Evolutionary conservation across 495 filamentous ascomycete species (phyloP), one percentile per base, ranked within the genome.

Genomic region (Evernia prunastri): DNA sequence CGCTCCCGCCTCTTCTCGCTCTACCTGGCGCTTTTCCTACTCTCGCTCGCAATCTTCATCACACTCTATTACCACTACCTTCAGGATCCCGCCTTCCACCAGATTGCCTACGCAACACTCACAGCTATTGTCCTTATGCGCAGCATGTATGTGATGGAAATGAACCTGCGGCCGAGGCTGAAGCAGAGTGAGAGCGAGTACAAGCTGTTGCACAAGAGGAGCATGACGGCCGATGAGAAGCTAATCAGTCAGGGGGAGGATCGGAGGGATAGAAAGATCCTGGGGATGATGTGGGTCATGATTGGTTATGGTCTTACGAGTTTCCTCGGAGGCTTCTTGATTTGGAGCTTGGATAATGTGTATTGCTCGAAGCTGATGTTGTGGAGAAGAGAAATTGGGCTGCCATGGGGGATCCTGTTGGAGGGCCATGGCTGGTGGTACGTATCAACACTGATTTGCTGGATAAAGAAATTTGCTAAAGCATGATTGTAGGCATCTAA

Each of bases 351-450:
- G 68, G 94, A 98, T 69, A 96, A 90, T 63, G 72, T 80, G 59
- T 96, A 87, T 71, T 98, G 94, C 73, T 78, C 79, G 33, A 80
- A 76, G n/a, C 76, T 97, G 59, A 81, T 87, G 13, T 68, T 61
- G 17, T 91, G 87, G 85, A 84, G 92, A 66, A 84, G 86, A 61
- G 72, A 82, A 58, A 75, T 97, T 43, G 87, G 88, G 27, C 77
- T 97, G 49, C 94, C 94, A 0, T 98, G 94, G 94, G 90, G 93
- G 2, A 81, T 95, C 12, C 62, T 97, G 15, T 77, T 96, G 4
- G 94, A 97, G 75, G 93, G 91, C 0, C 94, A 98, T 78, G 94
- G 91, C 15, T 97, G 94, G 94, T 98, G 94, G 93, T 94, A 87
- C 76, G 84, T 86, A 61, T 73, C 73, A 20, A 70, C 72, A 66